Evolutionary conservation across 768 basidiomycete genomes (phyloP).

Genomic region (Calocera viscosa): DNA sequence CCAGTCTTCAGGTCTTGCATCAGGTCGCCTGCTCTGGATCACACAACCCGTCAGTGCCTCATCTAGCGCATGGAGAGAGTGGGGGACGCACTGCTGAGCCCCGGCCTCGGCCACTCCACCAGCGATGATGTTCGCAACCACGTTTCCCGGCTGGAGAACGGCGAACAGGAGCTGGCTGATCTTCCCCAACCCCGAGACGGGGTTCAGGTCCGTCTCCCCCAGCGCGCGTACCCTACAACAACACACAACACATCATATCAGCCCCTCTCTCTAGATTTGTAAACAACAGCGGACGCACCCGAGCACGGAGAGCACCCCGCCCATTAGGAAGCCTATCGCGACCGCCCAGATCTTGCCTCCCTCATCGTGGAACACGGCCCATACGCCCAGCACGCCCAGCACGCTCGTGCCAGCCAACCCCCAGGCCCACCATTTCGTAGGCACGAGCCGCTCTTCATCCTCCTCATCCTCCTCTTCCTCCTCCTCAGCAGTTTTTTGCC

Average conservation of each 20-base stretch:
- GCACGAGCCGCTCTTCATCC: slow-evolving; percentile 67
- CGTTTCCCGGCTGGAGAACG: slow-evolving; percentile 84
- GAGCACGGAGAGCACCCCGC: slow-evolving; percentile 72
- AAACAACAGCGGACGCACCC: slow-evolving; percentile 45
- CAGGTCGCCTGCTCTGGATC: slow-evolving; percentile 73
- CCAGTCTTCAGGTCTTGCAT: slow-evolving; percentile 99
- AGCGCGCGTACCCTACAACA: slow-evolving; percentile 67
- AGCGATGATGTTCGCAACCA: slow-evolving; percentile 96
- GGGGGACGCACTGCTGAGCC: slow-evolving; percentile 61
- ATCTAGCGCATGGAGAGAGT: neutral
- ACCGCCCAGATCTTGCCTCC: slow-evolving; percentile 96
- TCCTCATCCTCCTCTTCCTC: slow-evolving; percentile 56
- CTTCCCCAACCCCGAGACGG: slow-evolving; percentile 87
- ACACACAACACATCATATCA: slow-evolving; percentile 12
- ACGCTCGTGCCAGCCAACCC: slow-evolving; percentile 53
- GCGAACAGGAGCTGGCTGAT: slow-evolving; percentile 90
- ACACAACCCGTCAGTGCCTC: slow-evolving; percentile 10
- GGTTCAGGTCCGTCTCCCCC: slow-evolving; percentile 91
- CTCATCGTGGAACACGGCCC: slow-evolving; percentile 78
- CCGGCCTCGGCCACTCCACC: slow-evolving; percentile 94
- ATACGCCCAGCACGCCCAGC: slow-evolving; percentile 66
- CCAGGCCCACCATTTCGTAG: slow-evolving; percentile 57
- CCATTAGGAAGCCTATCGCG: slow-evolving; percentile 66
- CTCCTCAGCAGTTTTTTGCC: slow-evolving; percentile 20
- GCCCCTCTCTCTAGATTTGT: too few relatives aligned